Conservation (phyloP, 495 filamentous ascomycete genomes). For the Filosporella fistucella region DNA sequence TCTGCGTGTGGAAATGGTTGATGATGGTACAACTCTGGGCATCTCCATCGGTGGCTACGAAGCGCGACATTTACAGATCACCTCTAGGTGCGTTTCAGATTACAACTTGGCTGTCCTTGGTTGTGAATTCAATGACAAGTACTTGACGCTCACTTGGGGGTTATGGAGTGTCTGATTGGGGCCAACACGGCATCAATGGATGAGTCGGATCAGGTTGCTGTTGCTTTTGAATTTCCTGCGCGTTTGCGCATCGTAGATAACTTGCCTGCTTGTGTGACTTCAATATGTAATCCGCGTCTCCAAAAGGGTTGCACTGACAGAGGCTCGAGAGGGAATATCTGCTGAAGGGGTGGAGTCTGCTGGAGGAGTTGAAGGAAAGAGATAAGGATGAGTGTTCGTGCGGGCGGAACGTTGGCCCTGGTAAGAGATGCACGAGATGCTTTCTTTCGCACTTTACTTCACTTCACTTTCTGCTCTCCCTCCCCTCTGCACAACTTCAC, state of each 20-base stretch:
- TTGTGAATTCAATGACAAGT: no score
- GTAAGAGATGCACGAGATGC: neutral
- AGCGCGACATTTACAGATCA: no score
- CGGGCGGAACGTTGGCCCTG: neutral
- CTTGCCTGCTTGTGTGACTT: constrained; percentile 24
- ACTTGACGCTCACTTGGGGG: no score
- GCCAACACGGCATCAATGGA: no score
- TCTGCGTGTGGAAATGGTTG: no score
- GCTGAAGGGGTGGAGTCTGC: neutral
- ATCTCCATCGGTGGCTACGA: no score
- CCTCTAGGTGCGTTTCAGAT: no score
- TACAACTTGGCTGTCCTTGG: no score
- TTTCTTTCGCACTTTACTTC: neutral
- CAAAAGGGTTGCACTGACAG: neutral
- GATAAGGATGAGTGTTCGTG: neutral
- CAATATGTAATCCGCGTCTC: constrained; percentile 14
- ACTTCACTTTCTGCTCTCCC: constrained; percentile 1
- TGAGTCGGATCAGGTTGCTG: no score
- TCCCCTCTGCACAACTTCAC: no score
- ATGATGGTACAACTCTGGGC: no score
- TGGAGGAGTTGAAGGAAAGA: neutral
- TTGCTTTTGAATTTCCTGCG: neutral
- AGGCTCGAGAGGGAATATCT: neutral
- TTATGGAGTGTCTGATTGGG: no score
- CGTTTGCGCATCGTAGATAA: constrained; percentile 24